Base-by-base conservation (phyloP, 2,329 filamentous ascomycete species). In the Ophiognomonia clavigignenti-juglandacearum region DNA sequence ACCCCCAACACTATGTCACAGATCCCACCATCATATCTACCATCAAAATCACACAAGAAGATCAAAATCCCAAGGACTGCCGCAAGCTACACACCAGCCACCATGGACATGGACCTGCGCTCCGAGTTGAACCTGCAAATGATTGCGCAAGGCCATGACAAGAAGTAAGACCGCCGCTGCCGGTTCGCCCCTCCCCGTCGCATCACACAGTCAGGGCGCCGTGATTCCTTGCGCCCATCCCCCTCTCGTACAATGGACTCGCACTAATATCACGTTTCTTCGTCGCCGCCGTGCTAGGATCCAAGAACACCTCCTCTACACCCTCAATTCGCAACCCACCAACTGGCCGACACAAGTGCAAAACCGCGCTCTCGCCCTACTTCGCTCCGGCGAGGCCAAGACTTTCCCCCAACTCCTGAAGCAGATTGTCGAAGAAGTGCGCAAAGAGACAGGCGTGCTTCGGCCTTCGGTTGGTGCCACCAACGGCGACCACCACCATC, bases 261-360 rank as follows among this genome's bases (percentile, higher is more conserved):
- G n/a, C n/a, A n/a, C 40, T 44, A 49, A 52, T 23, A 27, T 47
- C 54, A 31, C 24, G 6, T 10, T 10, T 26, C 10, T 26, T 10
- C 24, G 24, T 10, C 31, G 46, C 47, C 16, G 43, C 34, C 24
- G n/a, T n/a, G 19, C 47, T 59, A 83, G 81, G 56, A 84, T 85
- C 56, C 80, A 84, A 69, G 80, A 84, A 48, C 67, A 73, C 36
- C 74, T 85, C 59, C 75, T 83, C 35, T 80, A 84, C 65, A 64
- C 75, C 51, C 76, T 85, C 43, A 70, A 84, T 62, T 68, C 80
- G 40, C 70, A 82, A 64, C 62, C 69, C 4, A 67, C 73, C 53
- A 81, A 85, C 69, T 85, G 81, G 80, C 80, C 80, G 2, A 80
- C 80, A 10, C 58, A 67, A 40, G 68, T 85, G 53, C 78, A 83